Conservation (phyloP, 1,284 basidiomycete genomes). For the Boletus semigastroideus region DNA sequence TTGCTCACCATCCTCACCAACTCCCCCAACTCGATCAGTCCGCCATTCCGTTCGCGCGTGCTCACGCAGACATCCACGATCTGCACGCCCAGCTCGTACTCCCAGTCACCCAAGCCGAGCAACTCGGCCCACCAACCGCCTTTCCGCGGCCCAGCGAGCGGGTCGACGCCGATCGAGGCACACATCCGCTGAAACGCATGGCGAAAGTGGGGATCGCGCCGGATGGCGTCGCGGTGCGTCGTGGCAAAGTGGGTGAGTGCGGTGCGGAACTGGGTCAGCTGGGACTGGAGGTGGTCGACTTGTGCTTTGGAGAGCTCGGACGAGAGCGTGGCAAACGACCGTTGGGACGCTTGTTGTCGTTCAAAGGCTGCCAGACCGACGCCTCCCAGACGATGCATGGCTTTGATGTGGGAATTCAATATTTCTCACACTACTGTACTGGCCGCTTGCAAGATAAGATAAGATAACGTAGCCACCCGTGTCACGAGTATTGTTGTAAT, state of each 20-base stretch:
- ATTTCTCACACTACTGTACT: too few species aligned
- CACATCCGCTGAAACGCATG: conserved; percentile 98
- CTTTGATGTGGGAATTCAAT: too few species aligned
- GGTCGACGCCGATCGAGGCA: conserved; percentile 91
- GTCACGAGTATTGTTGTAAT: too few species aligned
- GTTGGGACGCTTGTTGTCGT: conserved; percentile 67
- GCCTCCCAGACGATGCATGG: conserved; percentile 69
- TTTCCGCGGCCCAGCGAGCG: conserved; percentile 80
- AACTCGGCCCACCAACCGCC: conserved; percentile 92
- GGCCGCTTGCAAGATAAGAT: conserved; percentile 30
- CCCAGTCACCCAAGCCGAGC: conserved; percentile 90
- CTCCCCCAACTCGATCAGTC: conserved; percentile 88
- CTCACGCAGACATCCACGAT: conserved; percentile 95
- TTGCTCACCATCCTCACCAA: conserved; percentile 77
- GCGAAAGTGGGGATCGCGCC: conserved; percentile 83
- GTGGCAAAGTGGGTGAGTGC: conserved; percentile 82
- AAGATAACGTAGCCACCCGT: not conserved
- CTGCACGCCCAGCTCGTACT: conserved; percentile 94
- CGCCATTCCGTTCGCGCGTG: conserved; percentile 87
- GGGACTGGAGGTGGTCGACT: conserved; percentile 75
- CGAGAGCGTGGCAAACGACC: conserved; percentile 81
- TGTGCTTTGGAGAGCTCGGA: conserved; percentile 76
- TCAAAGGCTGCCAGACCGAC: conserved; percentile 78
- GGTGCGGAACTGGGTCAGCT: conserved; percentile 83
- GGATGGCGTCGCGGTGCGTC: conserved; percentile 84